Conservation (phyloP, 2,329 filamentous ascomycete species). For the Stagonosporopsis rhizophila region DNA sequence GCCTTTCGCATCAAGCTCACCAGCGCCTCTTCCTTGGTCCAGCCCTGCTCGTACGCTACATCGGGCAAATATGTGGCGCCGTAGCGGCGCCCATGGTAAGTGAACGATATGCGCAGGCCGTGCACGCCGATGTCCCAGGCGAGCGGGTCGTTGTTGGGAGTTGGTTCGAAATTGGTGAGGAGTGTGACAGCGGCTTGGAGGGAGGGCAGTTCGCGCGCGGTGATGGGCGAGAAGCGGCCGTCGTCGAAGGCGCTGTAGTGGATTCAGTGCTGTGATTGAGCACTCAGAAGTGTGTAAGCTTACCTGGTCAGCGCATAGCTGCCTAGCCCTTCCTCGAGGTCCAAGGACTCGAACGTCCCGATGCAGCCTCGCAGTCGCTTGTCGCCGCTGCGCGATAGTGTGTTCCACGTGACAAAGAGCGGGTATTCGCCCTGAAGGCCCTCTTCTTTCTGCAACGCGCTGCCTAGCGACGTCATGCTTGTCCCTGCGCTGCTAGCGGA, state of each 20-base stretch:
- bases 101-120: slow-evolving; percentile 85
- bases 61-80: slow-evolving; percentile 92
- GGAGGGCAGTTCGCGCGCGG: slow-evolving; percentile 47
- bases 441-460: slow-evolving; percentile 38
- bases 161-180: slow-evolving; percentile 83
- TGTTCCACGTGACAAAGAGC: slow-evolving; percentile 96
- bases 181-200: slow-evolving; percentile 70
- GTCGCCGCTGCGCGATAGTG: slow-evolving; percentile 63
- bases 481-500: slow-evolving; percentile 54
- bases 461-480: slow-evolving; percentile 44
- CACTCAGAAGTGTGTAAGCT: not conserved
- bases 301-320: slow-evolving; percentile 84
- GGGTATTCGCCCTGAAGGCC: slow-evolving; percentile 60
- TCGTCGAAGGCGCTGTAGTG: slow-evolving; percentile 66
- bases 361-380: slow-evolving; percentile 89
- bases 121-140: slow-evolving; percentile 90
- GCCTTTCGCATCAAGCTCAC: slow-evolving; percentile 93
- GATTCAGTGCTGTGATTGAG: not conserved
- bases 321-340: slow-evolving; percentile 74
- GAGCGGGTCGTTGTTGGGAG: slow-evolving; percentile 64
- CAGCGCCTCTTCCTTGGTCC: slow-evolving; percentile 91
- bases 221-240: slow-evolving; percentile 66
- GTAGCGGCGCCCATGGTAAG: slow-evolving; percentile 73
- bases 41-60: slow-evolving; percentile 89
- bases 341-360: slow-evolving; percentile 85